Evolutionary conservation across 2,329 filamentous ascomycete species (phyloP), one percentile per base, ranked within the genome.

Genomic region (Pseudopyrenochaeta lycopersici): DNA sequence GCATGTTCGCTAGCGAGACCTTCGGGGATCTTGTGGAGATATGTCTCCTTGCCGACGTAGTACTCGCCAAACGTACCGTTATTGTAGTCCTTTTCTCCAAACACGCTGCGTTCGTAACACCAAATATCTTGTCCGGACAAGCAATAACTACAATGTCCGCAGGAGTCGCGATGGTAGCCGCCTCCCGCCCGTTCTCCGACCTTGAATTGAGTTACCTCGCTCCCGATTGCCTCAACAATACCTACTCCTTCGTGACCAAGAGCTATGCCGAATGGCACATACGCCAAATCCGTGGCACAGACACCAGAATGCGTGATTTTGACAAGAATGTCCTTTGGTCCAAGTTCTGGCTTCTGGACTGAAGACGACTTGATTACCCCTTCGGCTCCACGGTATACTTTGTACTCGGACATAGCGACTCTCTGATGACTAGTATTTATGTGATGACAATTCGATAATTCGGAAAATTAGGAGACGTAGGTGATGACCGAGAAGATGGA

Each of bases 171-270:
- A 4, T 77, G 67, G 68, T 76, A 78, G 33, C 77, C 77, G 0
- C 77, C 63, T 0, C 76, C 76, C 2, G 76, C 76, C 1, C 71
- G 56, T 4, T 69, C 65, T 1, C 59, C 57, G 0, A 77, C 33
- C 2, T 75, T 39, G 1, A 49, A 52, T 0, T 49, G 11, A 1
- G 63, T 39, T 1, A 74, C 76, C 0, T 45, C 33, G 1, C 58
- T 21, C 0, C 76, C 75, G 0, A 67, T 40, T 7, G 53, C 56
- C 27, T 78, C 66, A n/a, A 79, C 75, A 29, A 58, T 74, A 23
- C 77, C 77, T 33, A 79, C 67, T 15, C 76, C 77, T 53, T 78
- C 77, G 59, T 79, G 77, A 14, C 77, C 77, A 32, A 77, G 76
- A 10, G 58, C 60, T 23, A 64, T 55, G 0, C 60, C 63, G 29